Percentiles rank a stretch among this genome's conserved stretches.
Conservation (phyloP, 176 grass and related monocot genomes). For the Phragmites australis region DNA sequence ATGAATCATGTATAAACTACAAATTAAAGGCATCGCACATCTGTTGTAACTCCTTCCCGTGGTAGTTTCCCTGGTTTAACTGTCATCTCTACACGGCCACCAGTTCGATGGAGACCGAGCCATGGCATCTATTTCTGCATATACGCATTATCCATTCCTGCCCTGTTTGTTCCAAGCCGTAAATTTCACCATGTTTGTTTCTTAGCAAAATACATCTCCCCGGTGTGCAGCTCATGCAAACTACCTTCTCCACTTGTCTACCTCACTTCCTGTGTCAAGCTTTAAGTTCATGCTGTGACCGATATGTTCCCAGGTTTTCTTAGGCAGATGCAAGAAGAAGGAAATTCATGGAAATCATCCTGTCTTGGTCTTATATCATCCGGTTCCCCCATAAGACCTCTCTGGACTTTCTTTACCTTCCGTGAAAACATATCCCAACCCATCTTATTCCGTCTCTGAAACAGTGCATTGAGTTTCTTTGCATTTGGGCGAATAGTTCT, state of each 20-base stretch:
- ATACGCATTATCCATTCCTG: background rate
- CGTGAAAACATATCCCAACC: constrained; percentile 58
- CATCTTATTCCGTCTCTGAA: constrained; percentile 59
- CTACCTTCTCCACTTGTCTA: background rate
- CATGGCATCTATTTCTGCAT: background rate
- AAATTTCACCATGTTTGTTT: background rate
- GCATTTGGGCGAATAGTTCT: constrained; percentile 91
- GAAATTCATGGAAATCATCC: constrained; percentile 91
- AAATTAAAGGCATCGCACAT: constrained; percentile 34
- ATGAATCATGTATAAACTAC: background rate
- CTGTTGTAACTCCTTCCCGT: background rate
- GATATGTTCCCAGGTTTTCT: constrained; percentile 43
- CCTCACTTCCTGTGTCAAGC: background rate
- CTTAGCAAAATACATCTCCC: constrained; percentile 13
- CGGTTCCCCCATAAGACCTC: constrained; percentile 77
- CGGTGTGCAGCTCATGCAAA: background rate
- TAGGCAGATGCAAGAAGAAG: constrained; percentile 75
- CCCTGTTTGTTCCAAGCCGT: background rate
- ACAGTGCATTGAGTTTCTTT: constrained; percentile 71
- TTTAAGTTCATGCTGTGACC: background rate
- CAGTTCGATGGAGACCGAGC: background rate
- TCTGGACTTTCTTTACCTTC: constrained; percentile 69
- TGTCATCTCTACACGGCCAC: background rate
- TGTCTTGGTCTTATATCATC: constrained; percentile 70
- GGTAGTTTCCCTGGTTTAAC: background rate